Evolutionary conservation across 2,329 filamentous ascomycete genomes (phyloP), one percentile per base, ranked within the genome.

Genomic region (Colletotrichum chlorophyti): DNA sequence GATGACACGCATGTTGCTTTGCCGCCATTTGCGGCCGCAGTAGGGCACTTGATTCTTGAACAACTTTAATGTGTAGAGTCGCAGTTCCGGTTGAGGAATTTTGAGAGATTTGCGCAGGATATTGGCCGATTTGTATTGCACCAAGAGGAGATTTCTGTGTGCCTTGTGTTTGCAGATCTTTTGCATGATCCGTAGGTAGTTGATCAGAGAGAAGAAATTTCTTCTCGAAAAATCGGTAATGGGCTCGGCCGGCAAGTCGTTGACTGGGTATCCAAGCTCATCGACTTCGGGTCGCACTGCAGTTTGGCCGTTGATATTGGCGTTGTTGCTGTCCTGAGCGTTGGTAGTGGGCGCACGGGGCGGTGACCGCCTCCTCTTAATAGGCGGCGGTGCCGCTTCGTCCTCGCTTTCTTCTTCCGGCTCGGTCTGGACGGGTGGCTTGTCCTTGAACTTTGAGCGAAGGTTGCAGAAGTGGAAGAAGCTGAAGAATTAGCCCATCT

Each of bases 41-140:
- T 97, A 99, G 1, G 95, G 95, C 5, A 99, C 95, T 74, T 99
- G 95, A 60, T 93, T 95, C 75, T 99, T 99, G 87, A 98, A 98
- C 0, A 99, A 83, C 76, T 99, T 99, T 65, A 99, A 85, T 0
- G 95, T 97, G 78, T 98, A 98, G 38, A 97, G 87, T 6, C 95
- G 88, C 35, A 99, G 82, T 68, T 92, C 85, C 2, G 88, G 89
- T 68, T 99, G 92, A 0, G 94, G 94, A 19, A 97, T 90, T 65
- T 95, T 94, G 14, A 99, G 85, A 6, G 91, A 89, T 73, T 97
- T 97, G 66, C 93, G 90, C 23, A 99, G 84, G 66, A 97, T 96
- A 58, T 91, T 92, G 55, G 89, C 93, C 43, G 90, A 95, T 76
- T 98, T 98, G 81, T 97, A 98, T 69, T 94, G 91, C 31, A 99